Evolutionary conservation across 148 eudicot genomes (phyloP).

Genomic region (Vaccinium corymbosum): DNA sequence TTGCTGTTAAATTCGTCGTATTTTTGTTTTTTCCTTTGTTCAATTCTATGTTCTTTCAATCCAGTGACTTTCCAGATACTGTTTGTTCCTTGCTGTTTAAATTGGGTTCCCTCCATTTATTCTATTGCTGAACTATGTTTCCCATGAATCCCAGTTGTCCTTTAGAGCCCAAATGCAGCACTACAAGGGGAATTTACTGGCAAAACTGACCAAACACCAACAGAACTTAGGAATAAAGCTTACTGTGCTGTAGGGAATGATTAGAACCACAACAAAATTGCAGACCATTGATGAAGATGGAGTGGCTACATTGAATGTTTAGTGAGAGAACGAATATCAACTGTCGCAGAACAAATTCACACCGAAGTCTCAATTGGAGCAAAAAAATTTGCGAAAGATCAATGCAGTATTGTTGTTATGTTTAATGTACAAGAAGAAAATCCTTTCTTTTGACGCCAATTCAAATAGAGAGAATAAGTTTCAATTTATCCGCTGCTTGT

Average conservation of each 20-base stretch:
- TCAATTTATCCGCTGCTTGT: background rate
- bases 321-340: background rate
- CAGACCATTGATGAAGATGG: background rate
- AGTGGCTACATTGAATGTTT: background rate
- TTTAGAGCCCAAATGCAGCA: background rate
- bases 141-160: background rate
- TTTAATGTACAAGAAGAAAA: background rate
- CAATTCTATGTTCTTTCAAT: background rate
- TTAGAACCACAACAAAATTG: background rate
- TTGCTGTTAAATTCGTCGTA: no score
- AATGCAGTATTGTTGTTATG: background rate
- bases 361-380: background rate
- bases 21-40: background rate
- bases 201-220: background rate
- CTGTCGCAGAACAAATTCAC: background rate
- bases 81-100: background rate
- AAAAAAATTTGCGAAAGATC: background rate
- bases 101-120: background rate
- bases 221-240: background rate
- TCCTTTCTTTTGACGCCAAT: background rate
- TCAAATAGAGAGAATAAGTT: background rate
- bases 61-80: background rate
- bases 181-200: background rate
- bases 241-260: background rate
- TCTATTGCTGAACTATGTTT: background rate